Evolutionary conservation across 179 eudicot genomes (phyloP), one percentile per base, ranked within the genome.

Genomic region (Corrigiola litoralis): DNA sequence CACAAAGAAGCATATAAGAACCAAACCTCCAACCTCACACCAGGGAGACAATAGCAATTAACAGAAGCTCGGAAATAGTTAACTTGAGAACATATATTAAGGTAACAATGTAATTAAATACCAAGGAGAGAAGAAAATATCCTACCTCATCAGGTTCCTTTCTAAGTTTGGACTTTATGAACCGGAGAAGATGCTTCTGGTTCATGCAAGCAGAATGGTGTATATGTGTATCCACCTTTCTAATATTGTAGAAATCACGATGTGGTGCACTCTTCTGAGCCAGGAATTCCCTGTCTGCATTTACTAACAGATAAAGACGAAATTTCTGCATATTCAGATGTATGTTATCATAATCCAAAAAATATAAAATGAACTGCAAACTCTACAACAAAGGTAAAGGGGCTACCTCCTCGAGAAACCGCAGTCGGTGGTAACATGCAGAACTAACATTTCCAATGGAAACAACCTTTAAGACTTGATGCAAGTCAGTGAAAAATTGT

Each of bases 121-220:
- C 3, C n/a, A 50, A 17, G 14, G 18, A 34, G 58, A 42, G 23
- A 47, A 65, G 51, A 24, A 38, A 21, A 29, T 2, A 47, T 41
- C 58, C 21, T 75, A 88, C 95, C 95, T 88, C 95, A 55, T 88
- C 95, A 63, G 95, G 95, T 74, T 88, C 95, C 73, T 84, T 78
- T 68, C 80, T 76, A 61, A 88, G 61, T 75, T 88, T 88, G 61
- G 91, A 82, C 74, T 88, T 88, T 54, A 88, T 85, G 66, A 88
- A 88, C 40, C 89, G 88, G 60, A 88, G 78, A 80, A 88, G 95
- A 74, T 86, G 95, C 66, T 88, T 88, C 68, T 88, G 95, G 73
- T 88, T 85, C 95, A 88, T 88, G 84, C 95, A 88, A 44, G 95
- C 95, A 67, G 95, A 88, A 82, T 85, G 95, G 73, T 88, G 95